phyloP scores from a whole-genome alignment of 2,329 filamentous ascomycete species.

The Pseudogymnoascus sp. region DNA sequence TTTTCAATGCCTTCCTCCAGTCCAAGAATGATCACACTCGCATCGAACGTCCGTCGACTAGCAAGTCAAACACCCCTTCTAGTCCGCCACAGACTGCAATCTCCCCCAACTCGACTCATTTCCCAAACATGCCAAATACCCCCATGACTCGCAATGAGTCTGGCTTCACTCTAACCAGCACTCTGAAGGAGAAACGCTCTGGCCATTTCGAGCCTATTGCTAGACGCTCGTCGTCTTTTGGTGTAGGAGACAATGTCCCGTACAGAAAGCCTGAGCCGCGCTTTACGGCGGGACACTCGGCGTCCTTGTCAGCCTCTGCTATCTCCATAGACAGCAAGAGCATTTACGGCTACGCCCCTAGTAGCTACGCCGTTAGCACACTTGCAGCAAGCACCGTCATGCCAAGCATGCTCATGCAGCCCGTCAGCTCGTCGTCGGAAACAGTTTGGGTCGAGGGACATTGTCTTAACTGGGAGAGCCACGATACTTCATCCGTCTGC shows the following conservation, averaged over 20 bases:
- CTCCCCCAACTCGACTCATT: conserved; percentile 71
- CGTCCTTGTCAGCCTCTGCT: conserved; percentile 63
- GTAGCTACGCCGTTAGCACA: conserved; percentile 79
- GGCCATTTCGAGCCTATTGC: conserved; percentile 72
- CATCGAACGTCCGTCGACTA: conserved; percentile 70
- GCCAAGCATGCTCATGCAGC: conserved; percentile 74
- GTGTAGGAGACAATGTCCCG: conserved; percentile 61
- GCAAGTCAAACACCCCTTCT: conserved; percentile 54
- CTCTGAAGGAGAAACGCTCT: conserved; percentile 86
- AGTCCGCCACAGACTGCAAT: conserved; percentile 47
- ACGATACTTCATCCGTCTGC: conserved; percentile 55
- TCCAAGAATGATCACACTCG: conserved; percentile 59
- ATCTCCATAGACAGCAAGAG: conserved; percentile 28
- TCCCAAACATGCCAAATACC: conserved; percentile 63
- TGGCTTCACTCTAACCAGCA: conserved; percentile 77
- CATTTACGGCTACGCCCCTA: conserved; percentile 63
- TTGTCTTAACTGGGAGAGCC: conserved; percentile 59
- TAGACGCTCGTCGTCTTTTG: conserved; percentile 91
- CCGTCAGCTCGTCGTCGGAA: conserved; percentile 69
- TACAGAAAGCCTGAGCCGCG: conserved; percentile 64
- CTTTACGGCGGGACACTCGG: conserved; percentile 58
- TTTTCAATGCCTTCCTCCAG: conserved; percentile 88
- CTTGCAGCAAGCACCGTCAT: conserved; percentile 78
- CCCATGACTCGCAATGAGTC: conserved; percentile 87
- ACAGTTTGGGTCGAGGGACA: conserved; percentile 81